Evolutionary conservation across 306 rosid genomes (phyloP).

Genomic region (Erythrophleum fordii): DNA sequence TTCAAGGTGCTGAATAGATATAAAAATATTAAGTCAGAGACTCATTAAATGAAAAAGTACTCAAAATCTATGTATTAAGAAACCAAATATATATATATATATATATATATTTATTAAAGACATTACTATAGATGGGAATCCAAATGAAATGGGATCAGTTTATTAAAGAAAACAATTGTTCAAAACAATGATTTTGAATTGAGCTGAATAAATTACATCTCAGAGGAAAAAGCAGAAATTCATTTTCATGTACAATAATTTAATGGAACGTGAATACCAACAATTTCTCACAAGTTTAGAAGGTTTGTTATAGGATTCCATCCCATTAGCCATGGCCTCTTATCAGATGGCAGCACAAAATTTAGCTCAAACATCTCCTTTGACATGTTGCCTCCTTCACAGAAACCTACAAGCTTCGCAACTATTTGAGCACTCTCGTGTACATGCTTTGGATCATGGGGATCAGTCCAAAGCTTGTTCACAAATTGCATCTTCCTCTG

Average conservation of each 20-base stretch:
- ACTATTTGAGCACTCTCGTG: conserved; percentile 96
- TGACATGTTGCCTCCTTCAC: conserved; percentile 91
- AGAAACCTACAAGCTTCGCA: conserved; percentile 93
- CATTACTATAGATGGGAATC: conserved; percentile 27
- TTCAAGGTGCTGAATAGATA: neutral
- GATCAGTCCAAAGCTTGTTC: conserved; percentile 93
- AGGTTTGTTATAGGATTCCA: conserved; percentile 88
- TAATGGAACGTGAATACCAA: conserved; percentile 42
- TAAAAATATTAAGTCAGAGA: neutral
- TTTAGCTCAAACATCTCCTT: conserved; percentile 97
- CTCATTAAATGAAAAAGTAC: neutral
- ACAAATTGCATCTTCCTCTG: conserved; percentile 84
- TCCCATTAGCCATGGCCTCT: conserved; percentile 85
- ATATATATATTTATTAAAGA: neutral
- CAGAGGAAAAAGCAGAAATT: conserved; percentile 47
- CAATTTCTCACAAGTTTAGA: conserved; percentile 64
- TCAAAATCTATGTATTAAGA: neutral
- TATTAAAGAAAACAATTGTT: conserved; percentile 33
- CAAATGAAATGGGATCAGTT: conserved; percentile 46
- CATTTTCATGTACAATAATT: conserved; percentile 58
- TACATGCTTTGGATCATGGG: conserved; percentile 78
- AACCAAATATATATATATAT: neutral
- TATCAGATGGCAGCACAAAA: conserved; percentile 87
- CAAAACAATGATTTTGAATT: conserved; percentile 39
- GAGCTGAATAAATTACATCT: conserved; percentile 14